A percentile compares a stretch with the other conserved stretches of the same genome.
Evolutionary conservation across 805 yeast species (phyloP).

Genomic region (Pichia manshurica): DNA sequence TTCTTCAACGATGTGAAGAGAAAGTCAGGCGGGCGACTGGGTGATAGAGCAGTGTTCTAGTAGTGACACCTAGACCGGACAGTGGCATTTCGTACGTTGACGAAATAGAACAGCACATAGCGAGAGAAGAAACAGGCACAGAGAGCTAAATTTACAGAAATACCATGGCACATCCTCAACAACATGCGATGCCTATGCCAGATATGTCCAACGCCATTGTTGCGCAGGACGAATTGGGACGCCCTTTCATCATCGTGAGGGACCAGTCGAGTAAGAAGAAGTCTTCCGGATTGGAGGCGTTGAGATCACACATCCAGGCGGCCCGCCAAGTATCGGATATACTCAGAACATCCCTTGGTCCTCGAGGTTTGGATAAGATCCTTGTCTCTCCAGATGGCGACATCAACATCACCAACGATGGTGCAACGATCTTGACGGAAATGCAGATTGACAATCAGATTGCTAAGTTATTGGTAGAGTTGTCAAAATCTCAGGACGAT

Average conservation of each 20-base stretch:
- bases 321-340: slow-evolving; percentile 93
- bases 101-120: too few relatives aligned
- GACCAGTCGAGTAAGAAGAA: slow-evolving; percentile 54
- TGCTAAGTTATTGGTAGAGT: slow-evolving; percentile 90
- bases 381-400: slow-evolving; percentile 95
- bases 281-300: slow-evolving; percentile 74
- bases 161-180: slow-evolving; percentile 15
- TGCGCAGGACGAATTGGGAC: slow-evolving; percentile 99
- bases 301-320: slow-evolving; percentile 84
- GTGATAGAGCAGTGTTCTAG: too few relatives aligned
- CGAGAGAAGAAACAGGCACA: too few relatives aligned
- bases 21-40: too few relatives aligned
- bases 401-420: slow-evolving; percentile 96
- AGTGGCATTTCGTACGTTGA: too few relatives aligned
- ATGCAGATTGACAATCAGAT: slow-evolving; percentile 96
- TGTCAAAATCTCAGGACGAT: slow-evolving; percentile 93
- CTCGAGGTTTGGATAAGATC: slow-evolving; percentile 97
- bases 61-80: too few relatives aligned
- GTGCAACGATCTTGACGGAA: slow-evolving; percentile 92
- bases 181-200: slow-evolving; percentile 50
- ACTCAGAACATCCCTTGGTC: slow-evolving; percentile 89
- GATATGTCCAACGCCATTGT: slow-evolving; percentile 97
- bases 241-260: slow-evolving; percentile 95
- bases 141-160: slow-evolving; percentile 1
- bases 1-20: not conserved